phyloP scores from a whole-genome alignment of 306 rosid genomes.

The Vachellia collinsii region DNA sequence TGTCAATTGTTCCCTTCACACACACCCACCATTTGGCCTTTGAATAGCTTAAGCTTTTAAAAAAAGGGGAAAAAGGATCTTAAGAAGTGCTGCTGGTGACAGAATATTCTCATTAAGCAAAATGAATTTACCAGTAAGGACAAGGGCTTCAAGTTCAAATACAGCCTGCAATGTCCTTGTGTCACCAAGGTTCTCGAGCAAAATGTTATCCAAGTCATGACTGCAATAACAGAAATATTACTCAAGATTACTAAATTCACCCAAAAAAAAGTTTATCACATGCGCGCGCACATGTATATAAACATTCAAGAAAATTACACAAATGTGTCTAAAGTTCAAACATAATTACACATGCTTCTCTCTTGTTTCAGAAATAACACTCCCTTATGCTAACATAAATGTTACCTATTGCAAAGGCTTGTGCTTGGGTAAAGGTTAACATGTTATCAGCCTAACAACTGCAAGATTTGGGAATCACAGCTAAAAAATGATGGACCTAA shows the following conservation, averaged over 20 bases:
- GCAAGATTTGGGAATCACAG: not conserved
- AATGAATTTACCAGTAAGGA: slow-evolving; percentile 76
- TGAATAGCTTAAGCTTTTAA: not conserved
- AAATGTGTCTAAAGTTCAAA: slow-evolving; percentile 27
- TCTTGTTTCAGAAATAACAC: slow-evolving; percentile 17
- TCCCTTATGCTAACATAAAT: slow-evolving; percentile 5
- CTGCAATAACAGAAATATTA: slow-evolving; percentile 53
- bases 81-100: not conserved
- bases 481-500: not conserved
- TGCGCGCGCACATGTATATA: not conserved
- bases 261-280: not conserved
- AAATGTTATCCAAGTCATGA: slow-evolving; percentile 97
- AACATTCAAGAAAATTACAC: not conserved
- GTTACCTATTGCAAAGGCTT: not conserved
- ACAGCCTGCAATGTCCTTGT: slow-evolving; percentile 90
- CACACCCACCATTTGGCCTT: not conserved
- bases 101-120: not conserved
- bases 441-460: not conserved
- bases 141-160: slow-evolving; percentile 98
- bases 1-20: not conserved
- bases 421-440: not conserved
- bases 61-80: too few relatives aligned
- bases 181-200: slow-evolving; percentile 95
- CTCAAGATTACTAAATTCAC: slow-evolving; percentile 1
- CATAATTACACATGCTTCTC: slow-evolving; percentile 16